A percentile compares a stretch with the other conserved stretches of the same genome.
phyloP scores from a whole-genome alignment of 2,329 filamentous ascomycete genomes.

The Colletotrichum somersetense region DNA sequence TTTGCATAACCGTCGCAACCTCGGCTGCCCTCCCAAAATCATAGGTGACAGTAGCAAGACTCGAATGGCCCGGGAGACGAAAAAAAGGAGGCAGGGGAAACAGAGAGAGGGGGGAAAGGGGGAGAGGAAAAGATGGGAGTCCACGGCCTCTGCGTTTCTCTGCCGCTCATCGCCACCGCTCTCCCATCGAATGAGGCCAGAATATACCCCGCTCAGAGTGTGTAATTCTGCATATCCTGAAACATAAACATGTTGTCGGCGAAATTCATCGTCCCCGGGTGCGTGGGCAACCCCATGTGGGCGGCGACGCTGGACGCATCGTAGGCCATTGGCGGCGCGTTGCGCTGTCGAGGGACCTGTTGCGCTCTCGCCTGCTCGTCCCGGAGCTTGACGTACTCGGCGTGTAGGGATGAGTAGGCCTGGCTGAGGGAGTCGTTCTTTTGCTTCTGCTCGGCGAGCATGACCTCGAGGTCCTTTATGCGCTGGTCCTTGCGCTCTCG shows the following conservation, averaged over 20 bases:
- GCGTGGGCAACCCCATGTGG: slow-evolving; percentile 42
- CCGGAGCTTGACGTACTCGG: slow-evolving; percentile 56
- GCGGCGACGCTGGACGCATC: slow-evolving; percentile 21
- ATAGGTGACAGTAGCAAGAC: slow-evolving; percentile 5
- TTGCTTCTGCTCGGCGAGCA: slow-evolving; percentile 65
- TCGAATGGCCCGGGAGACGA: background rate
- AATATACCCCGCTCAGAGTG: slow-evolving; percentile 38
- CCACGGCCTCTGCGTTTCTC: slow-evolving; percentile 16
- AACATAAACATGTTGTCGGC: slow-evolving; percentile 51
- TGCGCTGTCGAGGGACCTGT: slow-evolving; percentile 32
- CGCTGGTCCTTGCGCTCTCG: slow-evolving; percentile 63
- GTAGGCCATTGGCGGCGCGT: slow-evolving; percentile 37
- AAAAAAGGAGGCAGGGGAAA: background rate
- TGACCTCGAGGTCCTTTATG: slow-evolving; percentile 71
- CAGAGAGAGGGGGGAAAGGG: background rate
- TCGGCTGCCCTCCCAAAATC: slow-evolving; percentile 14
- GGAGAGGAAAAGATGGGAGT: slow-evolving; percentile 2
- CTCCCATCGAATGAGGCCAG: slow-evolving; percentile 5
- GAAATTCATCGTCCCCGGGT: slow-evolving; percentile 43
- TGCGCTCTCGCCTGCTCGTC: slow-evolving; percentile 32
- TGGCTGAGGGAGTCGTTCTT: slow-evolving; percentile 68
- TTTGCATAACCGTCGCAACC: slow-evolving; percentile 17
- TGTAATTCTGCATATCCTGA: slow-evolving; percentile 45
- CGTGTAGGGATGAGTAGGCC: slow-evolving; percentile 65
- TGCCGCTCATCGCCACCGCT: slow-evolving; percentile 18